Evolutionary conservation across 164 flowering plant species (phyloP).

Genomic region (Litsea cubeba): DNA sequence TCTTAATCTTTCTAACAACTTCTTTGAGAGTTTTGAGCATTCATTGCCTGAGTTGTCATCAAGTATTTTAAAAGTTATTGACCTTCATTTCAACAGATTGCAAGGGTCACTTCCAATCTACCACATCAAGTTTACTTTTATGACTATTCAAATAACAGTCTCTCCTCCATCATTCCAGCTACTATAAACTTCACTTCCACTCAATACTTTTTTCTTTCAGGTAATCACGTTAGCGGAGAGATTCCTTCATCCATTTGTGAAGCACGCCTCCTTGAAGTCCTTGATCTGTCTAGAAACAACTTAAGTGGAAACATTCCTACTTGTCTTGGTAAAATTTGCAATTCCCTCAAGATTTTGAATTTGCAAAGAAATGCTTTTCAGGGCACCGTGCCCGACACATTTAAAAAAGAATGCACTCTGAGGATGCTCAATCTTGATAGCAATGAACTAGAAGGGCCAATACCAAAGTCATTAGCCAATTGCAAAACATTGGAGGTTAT

Average conservation of each 20-base stretch:
- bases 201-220: conserved; percentile 31
- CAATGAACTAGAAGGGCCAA: neutral
- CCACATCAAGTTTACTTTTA: conserved; percentile 16
- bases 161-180: conserved; percentile 23
- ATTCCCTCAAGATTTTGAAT: neutral
- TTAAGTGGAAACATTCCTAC: neutral
- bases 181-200: conserved; percentile 12
- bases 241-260: conserved; percentile 53
- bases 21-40: conserved; percentile 15
- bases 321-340: neutral
- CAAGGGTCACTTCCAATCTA: conserved; percentile 24
- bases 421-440: neutral
- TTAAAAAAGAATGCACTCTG: neutral
- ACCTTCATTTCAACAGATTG: conserved; percentile 42
- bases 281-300: conserved; percentile 33
- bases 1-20: conserved; percentile 43
- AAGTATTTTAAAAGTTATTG: conserved; percentile 11
- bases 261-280: conserved; percentile 29
- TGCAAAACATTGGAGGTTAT: neutral
- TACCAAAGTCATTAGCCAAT: neutral
- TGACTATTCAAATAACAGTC: conserved; percentile 40
- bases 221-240: conserved; percentile 31
- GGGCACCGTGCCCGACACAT: neutral
- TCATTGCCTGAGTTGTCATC: neutral
- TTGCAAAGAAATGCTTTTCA: neutral